Evolutionary conservation across 108 stramenopile species (phyloP).

Genomic region (Parietichytrium sp.): DNA sequence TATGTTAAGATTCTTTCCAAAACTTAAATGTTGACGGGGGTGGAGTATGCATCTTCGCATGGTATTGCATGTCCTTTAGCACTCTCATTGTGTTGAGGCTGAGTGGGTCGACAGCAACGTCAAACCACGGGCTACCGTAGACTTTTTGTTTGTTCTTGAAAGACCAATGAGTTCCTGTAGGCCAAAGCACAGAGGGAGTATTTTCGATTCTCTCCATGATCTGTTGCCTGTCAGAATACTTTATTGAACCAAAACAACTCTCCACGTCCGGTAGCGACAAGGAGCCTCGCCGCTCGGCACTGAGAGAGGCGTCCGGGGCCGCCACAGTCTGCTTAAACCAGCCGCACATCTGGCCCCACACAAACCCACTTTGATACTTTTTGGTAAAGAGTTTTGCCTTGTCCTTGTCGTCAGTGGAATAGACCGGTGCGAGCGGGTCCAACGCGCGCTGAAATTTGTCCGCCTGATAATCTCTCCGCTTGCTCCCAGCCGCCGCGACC

Average conservation of each 20-base stretch:
- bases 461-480: too few relatives aligned
- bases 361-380: slow-evolving; percentile 9
- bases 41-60: too few relatives aligned
- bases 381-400: too few relatives aligned
- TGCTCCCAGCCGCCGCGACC: too few relatives aligned
- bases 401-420: not conserved
- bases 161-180: slow-evolving; percentile 35
- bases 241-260: not conserved
- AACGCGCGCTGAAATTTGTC: too few relatives aligned
- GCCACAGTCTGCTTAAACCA: slow-evolving; percentile 37
- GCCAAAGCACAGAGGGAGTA: not conserved
- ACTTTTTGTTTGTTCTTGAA: slow-evolving; percentile 30
- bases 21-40: too few relatives aligned
- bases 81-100: too few relatives aligned
- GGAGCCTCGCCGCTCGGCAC: slow-evolving; percentile 12
- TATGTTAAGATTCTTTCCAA: too few relatives aligned
- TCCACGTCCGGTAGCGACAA: slow-evolving; percentile 20
- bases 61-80: too few relatives aligned
- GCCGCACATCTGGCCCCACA: slow-evolving; percentile 33
- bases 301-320: not conserved
- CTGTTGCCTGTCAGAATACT: not conserved
- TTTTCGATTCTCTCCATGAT: not conserved
- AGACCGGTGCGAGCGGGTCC: not conserved
- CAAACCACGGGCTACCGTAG: slow-evolving; percentile 11
- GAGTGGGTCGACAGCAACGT: not conserved